A percentile compares a stretch with the other conserved stretches of the same genome.
Conservation (phyloP, 306 rosid genomes). For the Trifolium repens region DNA sequence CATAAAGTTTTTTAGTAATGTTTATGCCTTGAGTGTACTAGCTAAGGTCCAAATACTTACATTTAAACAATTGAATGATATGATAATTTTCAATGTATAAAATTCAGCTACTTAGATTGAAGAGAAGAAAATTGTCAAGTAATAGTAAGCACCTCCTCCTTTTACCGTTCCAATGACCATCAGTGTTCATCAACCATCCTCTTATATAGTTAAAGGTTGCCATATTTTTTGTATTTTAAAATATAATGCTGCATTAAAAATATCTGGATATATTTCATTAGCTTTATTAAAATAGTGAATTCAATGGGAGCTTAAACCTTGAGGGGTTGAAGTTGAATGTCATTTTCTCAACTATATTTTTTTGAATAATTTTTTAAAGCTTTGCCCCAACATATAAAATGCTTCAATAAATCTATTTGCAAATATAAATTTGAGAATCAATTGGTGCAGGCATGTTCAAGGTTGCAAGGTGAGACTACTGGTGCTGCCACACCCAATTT, state of each 20-base stretch:
- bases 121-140: conserved; percentile 7
- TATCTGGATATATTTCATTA: not conserved
- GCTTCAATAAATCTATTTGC: not conserved
- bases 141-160: not conserved
- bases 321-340: not conserved
- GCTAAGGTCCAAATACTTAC: not conserved
- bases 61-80: not conserved
- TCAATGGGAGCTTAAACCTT: not conserved
- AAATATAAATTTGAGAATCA: conserved; percentile 5
- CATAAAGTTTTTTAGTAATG: not conserved
- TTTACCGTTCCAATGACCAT: conserved; percentile 7
- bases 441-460: conserved; percentile 64
- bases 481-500: conserved; percentile 54
- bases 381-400: conserved; percentile 1
- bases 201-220: not conserved
- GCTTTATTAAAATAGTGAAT: not conserved
- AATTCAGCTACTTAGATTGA: not conserved
- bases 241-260: conserved; percentile 1
- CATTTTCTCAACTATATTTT: conserved; percentile 5
- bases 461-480: conserved; percentile 56
- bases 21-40: not conserved
- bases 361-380: not conserved
- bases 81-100: not conserved
- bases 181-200: not conserved
- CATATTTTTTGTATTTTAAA: conserved; percentile 1